Conservation (phyloP, 495 filamentous ascomycete genomes). For the Aspergillus campestris region DNA sequence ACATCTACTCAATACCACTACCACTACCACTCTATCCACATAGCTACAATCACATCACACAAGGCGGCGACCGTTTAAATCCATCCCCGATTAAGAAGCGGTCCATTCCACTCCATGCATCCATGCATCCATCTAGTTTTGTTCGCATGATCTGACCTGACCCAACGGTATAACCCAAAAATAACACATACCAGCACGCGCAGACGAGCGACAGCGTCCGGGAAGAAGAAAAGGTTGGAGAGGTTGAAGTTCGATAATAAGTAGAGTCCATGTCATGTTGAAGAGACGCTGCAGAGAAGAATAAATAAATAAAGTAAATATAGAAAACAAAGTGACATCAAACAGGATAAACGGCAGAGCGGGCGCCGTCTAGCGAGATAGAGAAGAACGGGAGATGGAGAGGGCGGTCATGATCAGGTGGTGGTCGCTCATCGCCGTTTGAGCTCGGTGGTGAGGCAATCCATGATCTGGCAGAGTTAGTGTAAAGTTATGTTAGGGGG, state of each 20-base stretch:
- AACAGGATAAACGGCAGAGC: background rate
- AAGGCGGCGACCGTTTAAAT: too few relatives aligned
- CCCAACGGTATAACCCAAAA: too few relatives aligned
- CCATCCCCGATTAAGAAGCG: too few relatives aligned
- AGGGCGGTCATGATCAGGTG: slow-evolving; percentile 14
- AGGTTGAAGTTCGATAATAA: background rate
- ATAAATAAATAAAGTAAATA: background rate
- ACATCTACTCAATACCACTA: too few relatives aligned
- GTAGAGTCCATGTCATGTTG: slow-evolving; percentile 4
- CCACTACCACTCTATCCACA: too few relatives aligned
- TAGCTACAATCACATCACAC: too few relatives aligned
- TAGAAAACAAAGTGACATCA: background rate
- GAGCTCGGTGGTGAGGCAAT: slow-evolving; percentile 35
- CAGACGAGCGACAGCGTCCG: too few relatives aligned
- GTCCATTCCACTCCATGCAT: too few relatives aligned
- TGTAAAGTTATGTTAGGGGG: slow-evolving; percentile 1
- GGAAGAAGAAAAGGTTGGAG: background rate
- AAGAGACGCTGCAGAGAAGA: background rate
- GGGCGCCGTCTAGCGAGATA: background rate
- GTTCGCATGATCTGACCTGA: too few relatives aligned
- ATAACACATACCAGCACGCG: too few relatives aligned
- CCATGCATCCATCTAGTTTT: too few relatives aligned
- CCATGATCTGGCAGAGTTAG: slow-evolving; percentile 25
- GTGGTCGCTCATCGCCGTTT: slow-evolving; percentile 24
- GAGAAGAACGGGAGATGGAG: slow-evolving; percentile 7